phyloP scores from a whole-genome alignment of 2,329 filamentous ascomycete species.

The Phialophora expanda region DNA sequence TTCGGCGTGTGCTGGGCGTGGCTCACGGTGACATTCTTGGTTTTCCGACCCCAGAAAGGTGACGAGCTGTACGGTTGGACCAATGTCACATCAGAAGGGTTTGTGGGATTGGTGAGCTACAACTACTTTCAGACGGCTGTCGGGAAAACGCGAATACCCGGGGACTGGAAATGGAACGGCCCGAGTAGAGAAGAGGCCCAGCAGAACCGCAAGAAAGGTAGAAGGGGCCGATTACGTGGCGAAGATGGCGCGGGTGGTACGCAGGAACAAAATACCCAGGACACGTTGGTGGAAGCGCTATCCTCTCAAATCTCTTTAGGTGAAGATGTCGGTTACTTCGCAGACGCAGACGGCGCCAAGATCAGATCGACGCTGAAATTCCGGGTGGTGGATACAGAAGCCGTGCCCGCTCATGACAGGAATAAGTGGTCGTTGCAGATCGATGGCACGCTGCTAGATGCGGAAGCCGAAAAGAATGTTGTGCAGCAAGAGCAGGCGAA shows the following conservation, averaged over 20 bases:
- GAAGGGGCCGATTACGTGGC: conserved; percentile 43
- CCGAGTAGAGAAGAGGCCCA: conserved; percentile 49
- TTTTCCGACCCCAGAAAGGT: conserved; percentile 78
- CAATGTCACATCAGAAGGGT: conserved; percentile 78
- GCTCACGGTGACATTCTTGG: conserved; percentile 82
- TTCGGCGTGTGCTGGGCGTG: conserved; percentile 86
- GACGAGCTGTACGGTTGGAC: conserved; percentile 75
- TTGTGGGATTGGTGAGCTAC: conserved; percentile 86
- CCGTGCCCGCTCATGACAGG: conserved; percentile 70
- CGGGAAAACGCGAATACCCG: conserved; percentile 74
- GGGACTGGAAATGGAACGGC: conserved; percentile 79
- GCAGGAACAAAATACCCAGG: conserved; percentile 53
- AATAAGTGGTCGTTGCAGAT: conserved; percentile 82
- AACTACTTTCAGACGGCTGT: conserved; percentile 92
- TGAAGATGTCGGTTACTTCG: conserved; percentile 73
- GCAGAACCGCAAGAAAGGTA: conserved; percentile 41
- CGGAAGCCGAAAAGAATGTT: conserved; percentile 67
- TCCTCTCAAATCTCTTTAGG: conserved; percentile 39
- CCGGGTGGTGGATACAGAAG: conserved; percentile 81
- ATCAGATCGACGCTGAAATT: conserved; percentile 75
- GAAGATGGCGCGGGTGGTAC: conserved; percentile 47
- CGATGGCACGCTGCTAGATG: conserved; percentile 81
- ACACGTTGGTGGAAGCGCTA: conserved; percentile 14
- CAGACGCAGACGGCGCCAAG: conserved; percentile 70
- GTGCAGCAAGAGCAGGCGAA: conserved; percentile 58